Percentiles rank a stretch among this genome's conserved stretches.
Evolutionary conservation across 202 grass and related monocot species (phyloP).

Genomic region (Musa balbisiana): DNA sequence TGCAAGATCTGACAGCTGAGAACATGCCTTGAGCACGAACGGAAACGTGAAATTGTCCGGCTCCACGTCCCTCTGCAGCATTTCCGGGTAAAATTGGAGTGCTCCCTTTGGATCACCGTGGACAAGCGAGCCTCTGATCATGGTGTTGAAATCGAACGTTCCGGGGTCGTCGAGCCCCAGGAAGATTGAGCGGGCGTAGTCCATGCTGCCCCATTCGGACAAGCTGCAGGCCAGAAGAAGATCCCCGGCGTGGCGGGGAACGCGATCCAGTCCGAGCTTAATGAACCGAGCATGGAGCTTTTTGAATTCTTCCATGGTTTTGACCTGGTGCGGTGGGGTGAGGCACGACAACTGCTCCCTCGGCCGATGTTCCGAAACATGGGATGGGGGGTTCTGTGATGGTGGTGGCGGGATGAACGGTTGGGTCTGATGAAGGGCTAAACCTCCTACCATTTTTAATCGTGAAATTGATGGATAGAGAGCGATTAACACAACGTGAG

Average conservation of each 20-base stretch:
- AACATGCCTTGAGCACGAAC: constrained; percentile 61
- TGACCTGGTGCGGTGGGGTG: constrained; percentile 12
- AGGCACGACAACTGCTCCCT: constrained; percentile 32
- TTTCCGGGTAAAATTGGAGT: constrained; percentile 40
- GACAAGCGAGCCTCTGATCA: constrained; percentile 50
- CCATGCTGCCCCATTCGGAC: constrained; percentile 49
- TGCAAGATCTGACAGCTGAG: constrained; percentile 25
- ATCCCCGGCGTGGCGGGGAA: constrained; percentile 32
- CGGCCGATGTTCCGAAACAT: constrained; percentile 15
- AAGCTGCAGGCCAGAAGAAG: constrained; percentile 50
- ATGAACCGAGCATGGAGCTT: constrained; percentile 41
- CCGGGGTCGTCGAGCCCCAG: constrained; percentile 41
- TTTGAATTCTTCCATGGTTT: constrained; percentile 42
- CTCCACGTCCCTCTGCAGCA: constrained; percentile 30
- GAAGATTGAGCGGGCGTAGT: constrained; percentile 56
- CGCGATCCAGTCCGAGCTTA: constrained; percentile 58
- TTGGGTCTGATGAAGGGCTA: constrained; percentile 9
- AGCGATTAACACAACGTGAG: too few relatives aligned
- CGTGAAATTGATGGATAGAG: too few relatives aligned
- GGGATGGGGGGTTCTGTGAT: neutral
- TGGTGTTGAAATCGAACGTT: constrained; percentile 71
- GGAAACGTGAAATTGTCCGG: constrained; percentile 68
- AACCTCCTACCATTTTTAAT: constrained; percentile 11
- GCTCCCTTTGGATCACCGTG: constrained; percentile 29
- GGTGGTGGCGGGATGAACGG: constrained; percentile 1